Conservation (phyloP, 2,329 filamentous ascomycete species). For the Diaporthe helianthi region DNA sequence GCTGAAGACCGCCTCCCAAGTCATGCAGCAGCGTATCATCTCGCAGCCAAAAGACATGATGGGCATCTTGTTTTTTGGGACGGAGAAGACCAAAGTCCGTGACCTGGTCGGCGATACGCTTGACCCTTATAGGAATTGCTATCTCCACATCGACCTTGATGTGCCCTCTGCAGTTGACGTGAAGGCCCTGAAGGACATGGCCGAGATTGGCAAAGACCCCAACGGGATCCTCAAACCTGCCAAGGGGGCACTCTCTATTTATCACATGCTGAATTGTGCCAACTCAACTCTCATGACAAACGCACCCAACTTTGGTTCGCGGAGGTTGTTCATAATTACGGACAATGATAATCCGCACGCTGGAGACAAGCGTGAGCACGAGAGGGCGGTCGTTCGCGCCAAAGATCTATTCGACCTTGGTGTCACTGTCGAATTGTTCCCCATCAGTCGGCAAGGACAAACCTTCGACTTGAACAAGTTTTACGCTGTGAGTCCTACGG, state of each 20-base stretch:
- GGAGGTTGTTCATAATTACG: conserved; percentile 93
- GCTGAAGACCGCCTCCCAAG: conserved; percentile 88
- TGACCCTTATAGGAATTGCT: conserved; percentile 86
- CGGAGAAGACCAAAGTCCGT: conserved; percentile 81
- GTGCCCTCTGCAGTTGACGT: conserved; percentile 88
- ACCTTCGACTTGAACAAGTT: conserved; percentile 86
- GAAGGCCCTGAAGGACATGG: conserved; percentile 75
- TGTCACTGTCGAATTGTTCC: conserved; percentile 90
- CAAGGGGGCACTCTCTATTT: conserved; percentile 76
- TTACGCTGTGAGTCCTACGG: conserved; percentile 77
- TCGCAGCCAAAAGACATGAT: conserved; percentile 97
- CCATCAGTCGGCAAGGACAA: conserved; percentile 74
- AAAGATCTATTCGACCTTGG: conserved; percentile 96
- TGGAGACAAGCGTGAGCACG: conserved; percentile 73
- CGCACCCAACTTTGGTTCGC: conserved; percentile 90
- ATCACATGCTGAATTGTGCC: conserved; percentile 90
- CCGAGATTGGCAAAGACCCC: conserved; percentile 78
- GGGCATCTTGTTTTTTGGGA: conserved; percentile 91
- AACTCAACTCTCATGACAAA: conserved; percentile 97
- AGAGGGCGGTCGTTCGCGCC: conserved; percentile 82
- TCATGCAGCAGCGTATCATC: conserved; percentile 99
- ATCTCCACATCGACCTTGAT: conserved; percentile 87
- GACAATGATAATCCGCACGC: conserved; percentile 89
- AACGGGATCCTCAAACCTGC: conserved; percentile 74
- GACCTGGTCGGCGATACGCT: conserved; percentile 64